Percentiles rank a stretch among this genome's conserved stretches.
Evolutionary conservation across 2,329 filamentous ascomycete genomes (phyloP).

Genomic region (Purpureocillium takamizusanense): DNA sequence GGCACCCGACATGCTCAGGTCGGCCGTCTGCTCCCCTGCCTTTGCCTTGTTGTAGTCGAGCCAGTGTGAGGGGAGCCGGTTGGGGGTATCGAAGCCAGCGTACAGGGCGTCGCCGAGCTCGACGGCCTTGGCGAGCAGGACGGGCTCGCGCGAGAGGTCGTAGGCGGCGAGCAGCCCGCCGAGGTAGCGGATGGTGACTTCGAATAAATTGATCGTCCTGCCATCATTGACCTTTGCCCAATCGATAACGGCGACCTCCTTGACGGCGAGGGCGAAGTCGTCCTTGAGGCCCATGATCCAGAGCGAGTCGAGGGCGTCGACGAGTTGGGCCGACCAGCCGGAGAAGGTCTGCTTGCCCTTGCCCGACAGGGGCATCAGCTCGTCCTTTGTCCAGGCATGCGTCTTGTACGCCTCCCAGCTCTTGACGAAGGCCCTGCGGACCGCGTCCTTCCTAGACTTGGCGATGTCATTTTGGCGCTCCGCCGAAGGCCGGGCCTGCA

Average conservation of each 20-base stretch:
- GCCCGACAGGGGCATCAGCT: slow-evolving; percentile 41
- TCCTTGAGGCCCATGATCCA: slow-evolving; percentile 49
- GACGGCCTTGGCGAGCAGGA: slow-evolving; percentile 39
- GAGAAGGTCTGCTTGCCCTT: slow-evolving; percentile 37
- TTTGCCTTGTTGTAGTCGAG: slow-evolving; percentile 34
- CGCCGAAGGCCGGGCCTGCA: slow-evolving; percentile 26
- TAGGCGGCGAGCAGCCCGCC: slow-evolving; percentile 44
- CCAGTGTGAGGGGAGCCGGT: slow-evolving; percentile 38
- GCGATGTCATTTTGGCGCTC: slow-evolving; percentile 27
- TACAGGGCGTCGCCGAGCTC: slow-evolving; percentile 47
- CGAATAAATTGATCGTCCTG: slow-evolving; percentile 46
- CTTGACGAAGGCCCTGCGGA: slow-evolving; percentile 30
- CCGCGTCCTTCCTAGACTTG: slow-evolving; percentile 23
- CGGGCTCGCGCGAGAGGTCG: slow-evolving; percentile 37
- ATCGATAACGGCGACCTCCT: slow-evolving; percentile 40
- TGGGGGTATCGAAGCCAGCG: slow-evolving; percentile 44
- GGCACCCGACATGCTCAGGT: slow-evolving; percentile 29
- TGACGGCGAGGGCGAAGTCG: slow-evolving; percentile 45
- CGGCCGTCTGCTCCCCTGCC: slow-evolving; percentile 24
- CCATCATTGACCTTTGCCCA: slow-evolving; percentile 37
- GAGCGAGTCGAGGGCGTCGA: slow-evolving; percentile 50
- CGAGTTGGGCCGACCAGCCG: slow-evolving; percentile 49
- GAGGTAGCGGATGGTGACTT: slow-evolving; percentile 50
- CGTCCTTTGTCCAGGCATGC: slow-evolving; percentile 48
- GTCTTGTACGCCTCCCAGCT: slow-evolving; percentile 44